A percentile compares a stretch with the other conserved stretches of the same genome.
phyloP scores from a whole-genome alignment of 208 protist genomes.

The Vickermania spadyakhi region DNA sequence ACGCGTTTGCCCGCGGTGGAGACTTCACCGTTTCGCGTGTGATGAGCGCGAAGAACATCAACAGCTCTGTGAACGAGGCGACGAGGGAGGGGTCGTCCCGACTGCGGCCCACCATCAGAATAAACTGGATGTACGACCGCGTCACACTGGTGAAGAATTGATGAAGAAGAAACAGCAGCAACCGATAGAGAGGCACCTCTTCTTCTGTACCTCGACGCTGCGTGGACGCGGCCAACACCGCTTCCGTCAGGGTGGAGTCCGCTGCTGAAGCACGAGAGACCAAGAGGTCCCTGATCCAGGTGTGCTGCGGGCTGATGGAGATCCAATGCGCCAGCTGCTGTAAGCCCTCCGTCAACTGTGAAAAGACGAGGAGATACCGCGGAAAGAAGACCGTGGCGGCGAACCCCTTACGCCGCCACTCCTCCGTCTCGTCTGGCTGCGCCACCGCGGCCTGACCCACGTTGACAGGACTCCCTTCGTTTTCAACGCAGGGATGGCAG shows the following conservation, averaged over 20 bases:
- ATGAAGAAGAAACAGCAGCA: neutral
- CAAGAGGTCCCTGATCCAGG: neutral
- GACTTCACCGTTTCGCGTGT: too few relatives aligned
- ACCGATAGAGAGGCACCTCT: neutral
- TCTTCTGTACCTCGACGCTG: too few relatives aligned
- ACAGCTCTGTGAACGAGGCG: neutral
- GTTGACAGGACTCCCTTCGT: neutral
- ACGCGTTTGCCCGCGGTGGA: too few relatives aligned
- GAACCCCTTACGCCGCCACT: too few relatives aligned
- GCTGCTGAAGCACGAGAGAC: neutral
- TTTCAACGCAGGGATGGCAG: neutral
- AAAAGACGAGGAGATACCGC: neutral
- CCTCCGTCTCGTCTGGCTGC: too few relatives aligned
- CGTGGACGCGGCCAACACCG: neutral
- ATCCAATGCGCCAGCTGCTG: neutral
- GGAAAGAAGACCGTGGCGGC: neutral
- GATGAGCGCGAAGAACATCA: conserved; percentile 3
- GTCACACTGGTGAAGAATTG: neutral
- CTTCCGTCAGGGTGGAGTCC: neutral
- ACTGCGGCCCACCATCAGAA: neutral
- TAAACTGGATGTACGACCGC: neutral
- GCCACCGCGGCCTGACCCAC: neutral
- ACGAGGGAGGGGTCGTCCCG: neutral
- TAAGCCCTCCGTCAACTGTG: neutral
- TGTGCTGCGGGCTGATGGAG: neutral